phyloP scores from a whole-genome alignment of 1,139 yeast species.

The Blastobotrys buckinghamii region DNA sequence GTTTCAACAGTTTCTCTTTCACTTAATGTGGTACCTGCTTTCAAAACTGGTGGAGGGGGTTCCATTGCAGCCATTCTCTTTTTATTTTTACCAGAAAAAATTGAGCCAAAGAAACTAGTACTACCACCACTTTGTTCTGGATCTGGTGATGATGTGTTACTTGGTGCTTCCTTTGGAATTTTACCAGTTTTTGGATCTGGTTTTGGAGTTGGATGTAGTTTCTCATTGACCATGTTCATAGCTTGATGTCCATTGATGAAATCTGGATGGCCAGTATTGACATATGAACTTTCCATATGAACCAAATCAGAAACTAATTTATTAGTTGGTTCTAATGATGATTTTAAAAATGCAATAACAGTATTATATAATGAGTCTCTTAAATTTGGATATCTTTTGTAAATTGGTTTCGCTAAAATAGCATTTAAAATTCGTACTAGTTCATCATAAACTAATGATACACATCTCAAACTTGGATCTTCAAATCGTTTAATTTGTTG shows the following conservation, averaged over 20 bases:
- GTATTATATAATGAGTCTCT: conserved; percentile 79
- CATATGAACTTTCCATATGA: conserved; percentile 81
- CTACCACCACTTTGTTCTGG: conserved; percentile 38
- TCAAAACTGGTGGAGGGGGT: conserved; percentile 91
- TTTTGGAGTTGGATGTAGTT: conserved; percentile 71
- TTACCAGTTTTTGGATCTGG: conserved; percentile 92
- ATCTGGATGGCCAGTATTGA: conserved; percentile 97
- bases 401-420: conserved; percentile 74
- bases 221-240: conserved; percentile 89
- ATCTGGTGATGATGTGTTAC: conserved; percentile 30
- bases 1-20: conserved; percentile 97
- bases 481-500: conserved; percentile 94
- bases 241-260: conserved; percentile 92
- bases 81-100: conserved; percentile 86
- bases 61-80: conserved; percentile 95
- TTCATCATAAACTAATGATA: conserved; percentile 88
- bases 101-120: conserved; percentile 79
- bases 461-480: conserved; percentile 88
- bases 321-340: conserved; percentile 77
- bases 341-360: conserved; percentile 76
- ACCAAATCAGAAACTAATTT: conserved; percentile 79
- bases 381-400: conserved; percentile 82
- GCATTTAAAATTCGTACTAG: conserved; percentile 84
- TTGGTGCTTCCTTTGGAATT: conserved; percentile 9
- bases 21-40: conserved; percentile 91